Evolutionary conservation across 2,329 filamentous ascomycete species (phyloP).

Genomic region (Claviceps sp.): DNA sequence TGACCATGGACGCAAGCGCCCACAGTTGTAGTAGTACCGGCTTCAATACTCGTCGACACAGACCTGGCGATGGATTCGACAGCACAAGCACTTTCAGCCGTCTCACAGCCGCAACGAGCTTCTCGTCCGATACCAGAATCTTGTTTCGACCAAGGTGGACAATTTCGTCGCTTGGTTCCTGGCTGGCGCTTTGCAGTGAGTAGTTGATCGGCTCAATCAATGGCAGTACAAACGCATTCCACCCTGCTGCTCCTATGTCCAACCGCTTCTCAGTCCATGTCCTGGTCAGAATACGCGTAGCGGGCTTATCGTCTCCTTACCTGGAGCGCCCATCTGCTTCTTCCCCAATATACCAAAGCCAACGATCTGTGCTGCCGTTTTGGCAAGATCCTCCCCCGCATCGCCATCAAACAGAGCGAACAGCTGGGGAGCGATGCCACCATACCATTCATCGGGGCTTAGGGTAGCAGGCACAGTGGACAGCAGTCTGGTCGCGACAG

Average conservation of each 20-base stretch:
- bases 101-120: slow-evolving; percentile 37
- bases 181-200: slow-evolving; percentile 12
- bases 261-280: neutral
- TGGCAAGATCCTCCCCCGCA: slow-evolving; percentile 21
- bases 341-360: slow-evolving; percentile 52
- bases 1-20: slow-evolving; percentile 42
- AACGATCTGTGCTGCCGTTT: slow-evolving; percentile 24
- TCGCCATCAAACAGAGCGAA: slow-evolving; percentile 46
- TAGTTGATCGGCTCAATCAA: slow-evolving; percentile 40
- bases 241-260: slow-evolving; percentile 39
- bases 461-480: slow-evolving; percentile 44
- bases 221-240: slow-evolving; percentile 47
- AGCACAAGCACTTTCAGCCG: slow-evolving; percentile 43
- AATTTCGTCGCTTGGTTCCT: slow-evolving; percentile 22
- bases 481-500: slow-evolving; percentile 47
- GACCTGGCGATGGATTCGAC: slow-evolving; percentile 53
- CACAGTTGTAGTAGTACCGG: slow-evolving; percentile 50
- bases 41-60: slow-evolving; percentile 47
- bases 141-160: slow-evolving; percentile 30
- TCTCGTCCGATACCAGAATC: slow-evolving; percentile 31
- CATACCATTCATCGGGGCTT: slow-evolving; percentile 44
- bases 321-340: slow-evolving; percentile 49
- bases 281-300: neutral
- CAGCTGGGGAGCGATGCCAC: slow-evolving; percentile 46
- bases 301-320: slow-evolving; percentile 15